Conservation (phyloP, 441 rosid species). For the Gossypium trilobum region DNA sequence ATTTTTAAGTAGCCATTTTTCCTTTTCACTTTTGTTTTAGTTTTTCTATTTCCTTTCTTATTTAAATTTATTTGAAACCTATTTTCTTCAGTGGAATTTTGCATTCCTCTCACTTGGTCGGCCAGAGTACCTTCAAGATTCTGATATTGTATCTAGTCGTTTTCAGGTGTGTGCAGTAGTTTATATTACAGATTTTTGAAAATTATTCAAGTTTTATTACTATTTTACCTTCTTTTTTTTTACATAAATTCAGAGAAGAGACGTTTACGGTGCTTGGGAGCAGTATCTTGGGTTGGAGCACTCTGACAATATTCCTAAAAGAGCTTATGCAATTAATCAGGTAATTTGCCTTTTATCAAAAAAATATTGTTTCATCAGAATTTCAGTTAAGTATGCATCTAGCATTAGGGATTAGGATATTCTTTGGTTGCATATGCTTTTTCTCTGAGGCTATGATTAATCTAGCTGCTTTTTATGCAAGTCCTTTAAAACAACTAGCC, state of each 20-base stretch:
- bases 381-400: background rate
- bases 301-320: conserved; percentile 34
- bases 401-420: background rate
- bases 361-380: background rate
- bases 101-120: conserved; percentile 44
- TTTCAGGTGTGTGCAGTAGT: conserved; percentile 30
- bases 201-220: background rate
- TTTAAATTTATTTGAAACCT: conserved; percentile 4
- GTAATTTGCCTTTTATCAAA: conserved; percentile 13
- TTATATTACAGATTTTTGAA: background rate
- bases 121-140: conserved; percentile 43
- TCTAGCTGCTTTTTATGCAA: no score
- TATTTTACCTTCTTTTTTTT: background rate
- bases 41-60: background rate
- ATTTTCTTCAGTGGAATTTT: conserved; percentile 37
- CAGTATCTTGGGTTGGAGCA: conserved; percentile 52
- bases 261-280: conserved; percentile 47
- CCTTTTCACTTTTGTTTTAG: background rate
- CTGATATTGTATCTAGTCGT: conserved; percentile 33
- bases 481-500: background rate
- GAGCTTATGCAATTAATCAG: conserved; percentile 37
- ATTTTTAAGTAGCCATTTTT: background rate
- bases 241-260: conserved; percentile 26
- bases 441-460: background rate
- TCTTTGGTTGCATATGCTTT: background rate